These are phyloP conservation scores for Pseudocercospora vitis DNA, from an alignment of 2,329 filamentous ascomycete species.

Conservation along the genomic window DNA sequence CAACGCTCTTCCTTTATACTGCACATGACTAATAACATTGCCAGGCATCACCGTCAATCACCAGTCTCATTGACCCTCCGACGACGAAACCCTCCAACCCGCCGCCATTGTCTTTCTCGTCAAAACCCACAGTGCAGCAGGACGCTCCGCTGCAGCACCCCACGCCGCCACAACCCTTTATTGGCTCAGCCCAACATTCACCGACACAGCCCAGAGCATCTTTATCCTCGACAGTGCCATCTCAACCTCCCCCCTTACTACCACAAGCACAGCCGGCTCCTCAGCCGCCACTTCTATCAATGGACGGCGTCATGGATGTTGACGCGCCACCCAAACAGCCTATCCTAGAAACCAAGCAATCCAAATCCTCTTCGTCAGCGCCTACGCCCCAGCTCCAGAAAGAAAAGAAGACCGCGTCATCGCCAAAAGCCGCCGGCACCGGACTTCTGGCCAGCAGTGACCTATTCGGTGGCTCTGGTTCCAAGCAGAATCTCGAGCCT, in stretches of 20 bases:
- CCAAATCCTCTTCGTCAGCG: slow-evolving; percentile 32
- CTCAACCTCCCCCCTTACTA: slow-evolving; percentile 9
- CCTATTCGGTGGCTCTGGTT: slow-evolving; percentile 56
- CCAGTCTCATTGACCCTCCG: slow-evolving; percentile 79
- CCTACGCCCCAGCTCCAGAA: slow-evolving; percentile 43
- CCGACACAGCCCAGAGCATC: slow-evolving; percentile 25
- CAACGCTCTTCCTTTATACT: too few relatives aligned
- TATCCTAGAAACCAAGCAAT: slow-evolving; percentile 26
- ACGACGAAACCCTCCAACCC: slow-evolving; percentile 38
- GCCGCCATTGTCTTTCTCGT: slow-evolving; percentile 33
- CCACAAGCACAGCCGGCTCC: slow-evolving; percentile 19
- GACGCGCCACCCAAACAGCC: slow-evolving; percentile 28
- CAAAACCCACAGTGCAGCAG: slow-evolving; percentile 28
- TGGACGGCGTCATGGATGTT: slow-evolving; percentile 38
- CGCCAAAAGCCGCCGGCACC: slow-evolving; percentile 55
- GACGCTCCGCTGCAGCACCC: slow-evolving; percentile 14
- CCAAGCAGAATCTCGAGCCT: slow-evolving; percentile 42
- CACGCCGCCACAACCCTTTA: slow-evolving; percentile 20
- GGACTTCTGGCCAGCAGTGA: slow-evolving; percentile 64
- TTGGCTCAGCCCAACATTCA: slow-evolving; percentile 24
- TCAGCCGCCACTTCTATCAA: slow-evolving; percentile 14
- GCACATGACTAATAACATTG: not conserved
- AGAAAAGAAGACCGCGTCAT: slow-evolving; percentile 18
- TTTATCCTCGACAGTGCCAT: slow-evolving; percentile 7
- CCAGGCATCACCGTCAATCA: slow-evolving; percentile 76